These are phyloP conservation scores for Penicillium chermesinum DNA, from an alignment of 495 filamentous ascomycete species.

Conservation along the genomic window DNA sequence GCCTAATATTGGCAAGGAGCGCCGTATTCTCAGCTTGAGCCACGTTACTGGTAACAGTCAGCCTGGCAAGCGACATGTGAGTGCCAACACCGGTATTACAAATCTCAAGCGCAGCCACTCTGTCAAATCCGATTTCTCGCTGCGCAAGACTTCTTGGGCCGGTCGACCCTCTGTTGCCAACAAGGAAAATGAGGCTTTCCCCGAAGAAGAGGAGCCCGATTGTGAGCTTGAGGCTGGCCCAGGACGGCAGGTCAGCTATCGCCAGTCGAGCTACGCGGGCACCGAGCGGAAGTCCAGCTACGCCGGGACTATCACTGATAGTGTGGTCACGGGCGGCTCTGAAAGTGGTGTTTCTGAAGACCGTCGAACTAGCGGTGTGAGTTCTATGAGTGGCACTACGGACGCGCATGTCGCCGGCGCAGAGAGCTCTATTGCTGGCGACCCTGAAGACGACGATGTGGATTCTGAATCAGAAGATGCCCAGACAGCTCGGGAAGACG, in stretches of 20 bases:
- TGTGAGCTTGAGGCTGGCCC: conserved; percentile 42
- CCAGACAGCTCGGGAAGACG: conserved; percentile 13
- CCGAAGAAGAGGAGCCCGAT: conserved; percentile 48
- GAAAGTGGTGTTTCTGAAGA: conserved; percentile 46
- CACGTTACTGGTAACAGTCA: conserved; percentile 79
- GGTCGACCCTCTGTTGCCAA: conserved; percentile 46
- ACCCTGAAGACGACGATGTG: conserved; percentile 2
- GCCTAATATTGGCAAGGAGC: conserved; percentile 45
- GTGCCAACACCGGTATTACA: conserved; percentile 39
- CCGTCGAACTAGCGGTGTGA: conserved; percentile 48
- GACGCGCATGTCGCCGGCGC: conserved; percentile 8
- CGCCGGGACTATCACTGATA: conserved; percentile 37
- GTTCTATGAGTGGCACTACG: conserved; percentile 32
- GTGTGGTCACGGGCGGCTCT: conserved; percentile 31
- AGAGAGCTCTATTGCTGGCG: conserved; percentile 11
- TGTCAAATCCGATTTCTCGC: conserved; percentile 57
- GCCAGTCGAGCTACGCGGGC: no score
- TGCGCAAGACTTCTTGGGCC: conserved; percentile 73
- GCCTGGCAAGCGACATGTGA: conserved; percentile 46
- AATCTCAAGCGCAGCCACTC: conserved; percentile 65
- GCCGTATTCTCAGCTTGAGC: conserved; percentile 82
- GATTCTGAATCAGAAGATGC: conserved; percentile 11
- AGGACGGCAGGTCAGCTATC: conserved; percentile 50
- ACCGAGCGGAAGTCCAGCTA: conserved; percentile 27
- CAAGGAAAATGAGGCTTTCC: conserved; percentile 58